Base-by-base conservation (phyloP, 2,329 filamentous ascomycete genomes). In the Zymoseptoria passerinii region DNA sequence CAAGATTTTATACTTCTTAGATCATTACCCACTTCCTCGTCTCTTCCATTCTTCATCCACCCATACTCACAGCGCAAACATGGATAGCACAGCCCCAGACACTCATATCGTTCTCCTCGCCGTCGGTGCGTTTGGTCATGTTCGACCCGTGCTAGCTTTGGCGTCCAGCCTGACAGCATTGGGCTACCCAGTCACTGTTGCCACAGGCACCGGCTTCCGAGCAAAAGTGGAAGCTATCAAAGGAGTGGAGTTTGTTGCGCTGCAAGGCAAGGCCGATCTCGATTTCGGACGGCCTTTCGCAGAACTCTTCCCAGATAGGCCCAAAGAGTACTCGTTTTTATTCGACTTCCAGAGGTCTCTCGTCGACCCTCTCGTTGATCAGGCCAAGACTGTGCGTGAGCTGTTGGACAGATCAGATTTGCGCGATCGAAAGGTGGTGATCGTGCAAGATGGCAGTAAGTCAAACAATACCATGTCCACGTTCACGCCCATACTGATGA, bases 161-260 rank as follows among this genome's bases (percentile, higher is more conserved):
- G 72, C 73, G 1, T 66, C 66, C 4, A 67, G 74, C 23, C 68
- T 79, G 8, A 63, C 75, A 10, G 61, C 66, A 9, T 67, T 72
- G 5, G 78, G 76, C 3, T 80, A 77, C 57, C 67, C 73, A 8
- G 67, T 78, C 2, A 76, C 73, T 1, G 76, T 78, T 61, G 71
- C 80, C 18, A 70, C 71, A 5, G 74, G 74, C 1, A 64, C 67
- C 0, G 61, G 71, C 7, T 78, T 74, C 63, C 66, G 74, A 51
- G 60, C 67, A 2, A 58, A 67, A 8, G 67, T 77, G 53, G 71
- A 72, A 54, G 65, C 66, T 1, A 70, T 72, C 2, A 40, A 20
- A 23, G 77, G 78, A 0, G 74, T 74, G 8, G 69, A 66, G 1
- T 77, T 74, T 58, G 64, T 76, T 20, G 62, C 71, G 0, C 62